Base-by-base conservation (phyloP, 257 asterid species). In the Petunia secreta region DNA sequence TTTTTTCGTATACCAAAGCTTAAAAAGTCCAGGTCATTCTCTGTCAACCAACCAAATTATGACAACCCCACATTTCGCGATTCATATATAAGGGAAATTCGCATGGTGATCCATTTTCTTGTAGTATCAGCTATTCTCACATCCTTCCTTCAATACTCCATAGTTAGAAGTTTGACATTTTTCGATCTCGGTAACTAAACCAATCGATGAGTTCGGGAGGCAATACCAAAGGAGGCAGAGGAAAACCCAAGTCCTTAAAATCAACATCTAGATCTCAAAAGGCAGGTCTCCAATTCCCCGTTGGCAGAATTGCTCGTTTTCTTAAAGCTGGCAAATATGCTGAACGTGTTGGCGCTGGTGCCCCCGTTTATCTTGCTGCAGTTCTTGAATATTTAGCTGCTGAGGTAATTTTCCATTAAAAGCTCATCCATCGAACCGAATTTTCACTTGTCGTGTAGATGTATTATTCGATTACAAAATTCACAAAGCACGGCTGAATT, bases 281-380 rank as follows among this genome's bases (percentile, higher is more conserved):
- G 81, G 98, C 98, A 1, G 94, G 96, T 4, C 91, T 92, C 7
- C 97, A 93, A 75, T 91, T 93, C 48, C 98, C 98, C 34, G 97
- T 93, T 5, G 98, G 97, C 14, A 93, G 97, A 83, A 90, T 93
- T 59, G 98, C 98, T 34, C 89, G 96, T 62, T 93, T 93, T 62
- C 90, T 93, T 14, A 93, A 92, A 85, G 98, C 98, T 41, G 93
- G 98, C 0, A 92, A 93, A 74, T 93, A 93, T 66, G 96, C 97
- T 11, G 93, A 90, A 82, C 91, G 97, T 39, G 98, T 90, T n/a
- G 98, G 97, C 6, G 97, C 97, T 69, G 98, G 98, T 50, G 98
- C 98, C 58, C 95, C 98, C 16, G 97, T 93, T 16, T 93, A 93
- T 76, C 94, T 93, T 38, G 94, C 97, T 15, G 95, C 97, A 15